These are phyloP conservation scores for Penicillium macrosclerotiorum DNA, from an alignment of 495 filamentous ascomycete species.

Conservation along the genomic window DNA sequence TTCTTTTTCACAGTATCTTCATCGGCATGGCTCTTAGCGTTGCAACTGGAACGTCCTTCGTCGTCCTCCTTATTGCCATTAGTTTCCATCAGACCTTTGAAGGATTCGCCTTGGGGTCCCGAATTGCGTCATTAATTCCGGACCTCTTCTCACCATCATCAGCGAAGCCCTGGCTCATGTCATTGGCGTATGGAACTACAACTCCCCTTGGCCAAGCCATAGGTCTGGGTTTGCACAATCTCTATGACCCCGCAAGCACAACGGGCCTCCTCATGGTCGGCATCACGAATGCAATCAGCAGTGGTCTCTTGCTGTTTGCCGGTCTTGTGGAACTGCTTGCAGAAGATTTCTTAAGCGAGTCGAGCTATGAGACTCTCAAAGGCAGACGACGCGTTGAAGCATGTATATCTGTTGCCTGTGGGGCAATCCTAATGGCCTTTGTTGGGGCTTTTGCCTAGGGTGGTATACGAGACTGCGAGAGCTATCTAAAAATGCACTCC, in stretches of 20 bases:
- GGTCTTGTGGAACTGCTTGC: constrained; percentile 88
- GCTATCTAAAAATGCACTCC: no score
- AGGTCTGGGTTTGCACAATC: constrained; percentile 73
- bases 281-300: constrained; percentile 87
- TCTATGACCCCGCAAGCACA: constrained; percentile 81
- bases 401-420: constrained; percentile 71
- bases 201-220: constrained; percentile 91
- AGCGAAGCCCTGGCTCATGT: constrained; percentile 88
- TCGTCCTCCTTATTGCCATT: constrained; percentile 78
- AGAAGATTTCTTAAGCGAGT: constrained; percentile 89
- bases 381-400: constrained; percentile 72
- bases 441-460: constrained; percentile 83
- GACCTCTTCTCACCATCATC: constrained; percentile 48
- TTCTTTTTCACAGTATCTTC: constrained; percentile 84
- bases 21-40: constrained; percentile 90
- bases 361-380: constrained; percentile 72
- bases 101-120: constrained; percentile 71
- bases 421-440: constrained; percentile 78
- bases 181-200: constrained; percentile 83
- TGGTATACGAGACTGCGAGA: not conserved
- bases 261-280: constrained; percentile 87
- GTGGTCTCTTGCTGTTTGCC: constrained; percentile 84
- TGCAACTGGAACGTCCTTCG: constrained; percentile 71
- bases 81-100: constrained; percentile 84
- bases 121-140: constrained; percentile 64